Percentiles rank a stretch among this genome's conserved stretches.
Evolutionary conservation across 2,329 filamentous ascomycete genomes (phyloP).

Genomic region (Lachnellula cervina): DNA sequence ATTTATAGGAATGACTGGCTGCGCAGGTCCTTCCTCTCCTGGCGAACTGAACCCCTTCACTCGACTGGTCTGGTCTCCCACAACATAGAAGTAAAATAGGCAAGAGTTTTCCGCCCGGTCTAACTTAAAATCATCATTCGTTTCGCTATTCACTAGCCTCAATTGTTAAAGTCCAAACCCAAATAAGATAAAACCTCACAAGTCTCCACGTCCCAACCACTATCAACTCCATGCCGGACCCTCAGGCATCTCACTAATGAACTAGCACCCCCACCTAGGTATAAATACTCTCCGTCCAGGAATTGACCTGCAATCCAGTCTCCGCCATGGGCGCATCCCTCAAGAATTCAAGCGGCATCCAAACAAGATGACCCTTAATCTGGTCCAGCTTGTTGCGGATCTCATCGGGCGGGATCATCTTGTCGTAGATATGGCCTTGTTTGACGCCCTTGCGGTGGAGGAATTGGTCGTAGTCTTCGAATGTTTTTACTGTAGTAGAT

Average conservation of each 20-base stretch:
- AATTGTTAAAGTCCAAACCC: not conserved
- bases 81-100: too few species aligned
- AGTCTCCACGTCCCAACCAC: not conserved
- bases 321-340: conserved; percentile 85
- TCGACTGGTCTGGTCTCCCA: too few species aligned
- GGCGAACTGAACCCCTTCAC: too few species aligned
- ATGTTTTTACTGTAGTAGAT: conserved; percentile 62
- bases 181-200: not conserved
- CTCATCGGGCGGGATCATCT: conserved; percentile 66
- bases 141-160: too few species aligned
- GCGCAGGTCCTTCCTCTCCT: too few species aligned
- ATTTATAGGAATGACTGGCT: too few species aligned
- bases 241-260: not conserved
- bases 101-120: too few species aligned
- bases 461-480: conserved; percentile 84
- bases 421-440: conserved; percentile 81
- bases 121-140: too few species aligned
- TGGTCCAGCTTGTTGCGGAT: conserved; percentile 71
- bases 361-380: conserved; percentile 84
- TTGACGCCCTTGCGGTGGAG: conserved; percentile 65
- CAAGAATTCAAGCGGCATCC: conserved; percentile 90
- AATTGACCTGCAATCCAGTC: conserved; percentile 78
- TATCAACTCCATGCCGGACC: not conserved
- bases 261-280: conserved; percentile 41
- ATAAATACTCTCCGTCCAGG: conserved; percentile 82